Base-by-base conservation (phyloP, 768 basidiomycete genomes). In the Tylopilus felleus region DNA sequence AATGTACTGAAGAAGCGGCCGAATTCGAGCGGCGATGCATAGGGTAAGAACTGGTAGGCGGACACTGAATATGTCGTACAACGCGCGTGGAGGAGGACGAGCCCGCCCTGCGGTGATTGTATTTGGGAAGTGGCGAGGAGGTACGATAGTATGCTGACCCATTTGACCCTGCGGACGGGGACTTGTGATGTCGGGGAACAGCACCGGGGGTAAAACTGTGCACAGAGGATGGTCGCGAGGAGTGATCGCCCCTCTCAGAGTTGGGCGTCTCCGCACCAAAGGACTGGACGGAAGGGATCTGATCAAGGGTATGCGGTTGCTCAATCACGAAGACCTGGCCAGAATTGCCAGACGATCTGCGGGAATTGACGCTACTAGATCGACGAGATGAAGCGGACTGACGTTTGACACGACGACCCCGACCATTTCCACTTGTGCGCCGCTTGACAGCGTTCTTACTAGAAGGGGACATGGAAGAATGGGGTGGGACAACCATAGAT, bases 331-430 rank as follows among this genome's bases (percentile, higher is more conserved):
- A 65, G 25, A 73, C 55, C 43, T 78, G 77, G 48, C 73, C 68
- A 1, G 82, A 83, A 21, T 78, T 75, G 12, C 77, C 69, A 9
- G 83, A 85, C 1, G 84, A 86, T 38, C 93, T 76, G 33, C 88
- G 77, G 7, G 94, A 97, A 65, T 93, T 94, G 58, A 94, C 88
- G 53, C 91, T 93, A 66, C 91, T 94, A 14, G 93, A 95, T 25
- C 94, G 83, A 44, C 89, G 81, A 22, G 93, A 95, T 0, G 89
- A 90, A 40, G 85, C 72, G 0, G 88, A 88, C 0, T 84, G 84
- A 16, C 90, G 80, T 48, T 86, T 85, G 16, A 77, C 72, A 52
- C 86, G 80, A 55, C 85, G 80, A 17, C 77, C 77, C 41, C 67
- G 70, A 19, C 69, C 67, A 2, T 68, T 72, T 29, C 73, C 76